Base-by-base conservation (phyloP, 768 basidiomycete species). In the Lanmaoa pseudosensibilis region DNA sequence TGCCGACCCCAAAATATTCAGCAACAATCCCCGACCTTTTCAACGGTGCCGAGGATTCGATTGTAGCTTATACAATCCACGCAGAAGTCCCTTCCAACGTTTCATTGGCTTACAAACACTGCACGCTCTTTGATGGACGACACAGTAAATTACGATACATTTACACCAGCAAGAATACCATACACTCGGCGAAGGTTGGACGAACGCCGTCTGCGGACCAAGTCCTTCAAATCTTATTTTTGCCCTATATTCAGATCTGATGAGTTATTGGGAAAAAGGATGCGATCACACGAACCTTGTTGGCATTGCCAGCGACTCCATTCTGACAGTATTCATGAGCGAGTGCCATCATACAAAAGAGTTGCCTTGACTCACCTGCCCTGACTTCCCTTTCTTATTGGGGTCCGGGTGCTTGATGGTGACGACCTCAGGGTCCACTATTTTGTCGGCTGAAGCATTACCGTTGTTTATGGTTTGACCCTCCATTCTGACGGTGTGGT, bases 391-490 rank as follows among this genome's bases (percentile, higher is more conserved):
- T 15, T 40, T 55, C 36, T 46, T 55, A 2, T 4, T 21, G 2
- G 54, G 34, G 12, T 18, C 8, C 8, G 53, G 57, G 1, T 38
- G 13, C 2, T 50, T 53, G 12, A 54, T 23, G 0, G 34, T 40
- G 11, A 33, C 16, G 44, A 38, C 32, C 2, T 39, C 36, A 3
- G 16, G 2, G 0, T 19, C 34, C 18, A 9, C 23, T 0, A 15
- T 3, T 7, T 13, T 19, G 12, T 37, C 12, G 3, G 40, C 32
- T 1, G 10, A 8, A 5, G 46, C 10, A 18, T 27, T 9, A 2
- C 49, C 19, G 19, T 48, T 54, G 44, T 51, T 50, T 12, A 2
- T 7, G 34, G 19, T 21, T 58, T 69, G 64, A 27, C 57, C 56
- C 19, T 33, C 55, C 19, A 19, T 3, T 15, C 41, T 10, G 44